phyloP scores from a whole-genome alignment of 768 basidiomycete genomes.

The Amyloporia xantha region DNA sequence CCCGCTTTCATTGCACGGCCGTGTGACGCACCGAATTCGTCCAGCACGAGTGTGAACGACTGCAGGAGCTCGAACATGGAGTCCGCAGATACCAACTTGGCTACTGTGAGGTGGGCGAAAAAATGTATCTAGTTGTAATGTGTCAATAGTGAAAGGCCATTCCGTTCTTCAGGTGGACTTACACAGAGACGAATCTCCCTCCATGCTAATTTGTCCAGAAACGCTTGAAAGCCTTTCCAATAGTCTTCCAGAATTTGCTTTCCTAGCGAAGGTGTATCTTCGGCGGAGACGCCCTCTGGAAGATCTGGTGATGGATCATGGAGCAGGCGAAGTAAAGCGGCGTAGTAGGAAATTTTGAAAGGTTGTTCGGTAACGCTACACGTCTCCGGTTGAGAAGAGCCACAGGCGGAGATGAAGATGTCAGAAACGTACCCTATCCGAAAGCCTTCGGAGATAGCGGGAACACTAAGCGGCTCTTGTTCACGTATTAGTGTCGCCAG shows the following conservation, averaged over 20 bases:
- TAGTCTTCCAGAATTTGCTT: constrained; percentile 80
- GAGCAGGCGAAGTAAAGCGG: constrained; percentile 68
- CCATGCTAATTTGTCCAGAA: constrained; percentile 87
- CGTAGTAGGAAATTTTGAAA: constrained; percentile 88
- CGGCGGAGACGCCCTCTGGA: constrained; percentile 24
- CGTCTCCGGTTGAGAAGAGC: neutral
- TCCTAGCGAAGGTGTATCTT: constrained; percentile 42
- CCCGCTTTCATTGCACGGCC: constrained; percentile 79
- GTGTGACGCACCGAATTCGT: constrained; percentile 84
- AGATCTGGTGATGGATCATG: constrained; percentile 41
- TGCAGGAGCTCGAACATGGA: constrained; percentile 79
- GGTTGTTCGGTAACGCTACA: constrained; percentile 84
- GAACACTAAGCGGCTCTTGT: constrained; percentile 48
- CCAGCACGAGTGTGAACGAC: constrained; percentile 79
- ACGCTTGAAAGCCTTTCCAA: constrained; percentile 85
- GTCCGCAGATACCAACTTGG: constrained; percentile 64
- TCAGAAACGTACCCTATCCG: constrained; percentile 53
- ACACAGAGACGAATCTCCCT: constrained; percentile 84
- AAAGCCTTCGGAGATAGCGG: constrained; percentile 66
- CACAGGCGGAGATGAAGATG: no score
- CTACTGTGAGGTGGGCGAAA: constrained; percentile 81
- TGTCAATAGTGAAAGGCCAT: neutral
- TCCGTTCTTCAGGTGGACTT: constrained; percentile 24
- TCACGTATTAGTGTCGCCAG: constrained; percentile 62
- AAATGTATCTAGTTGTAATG: constrained; percentile 67